These are phyloP conservation scores for Populus tremula DNA, from an alignment of 345 rosid genomes.

Conservation along the genomic window DNA sequence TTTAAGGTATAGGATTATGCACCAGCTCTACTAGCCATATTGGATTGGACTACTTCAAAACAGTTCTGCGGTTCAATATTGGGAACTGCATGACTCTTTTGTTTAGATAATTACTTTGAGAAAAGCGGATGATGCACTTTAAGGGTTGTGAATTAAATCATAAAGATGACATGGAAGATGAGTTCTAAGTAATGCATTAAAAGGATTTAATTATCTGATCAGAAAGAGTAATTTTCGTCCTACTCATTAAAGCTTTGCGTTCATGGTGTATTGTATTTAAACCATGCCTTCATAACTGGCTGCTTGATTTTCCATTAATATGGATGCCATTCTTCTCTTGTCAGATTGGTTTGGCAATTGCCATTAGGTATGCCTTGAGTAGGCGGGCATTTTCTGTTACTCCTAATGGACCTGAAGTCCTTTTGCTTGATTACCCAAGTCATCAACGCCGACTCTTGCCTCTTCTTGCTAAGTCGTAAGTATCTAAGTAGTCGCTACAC, in stretches of 20 bases:
- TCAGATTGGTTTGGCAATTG: slow-evolving; percentile 74
- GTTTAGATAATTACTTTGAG: neutral
- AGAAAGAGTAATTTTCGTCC: neutral
- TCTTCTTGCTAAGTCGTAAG: slow-evolving; percentile 91
- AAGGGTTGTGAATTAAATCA: neutral
- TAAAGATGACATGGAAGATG: neutral
- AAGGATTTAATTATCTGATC: neutral
- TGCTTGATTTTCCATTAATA: neutral
- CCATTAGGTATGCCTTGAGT: slow-evolving; percentile 74
- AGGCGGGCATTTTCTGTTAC: slow-evolving; percentile 77
- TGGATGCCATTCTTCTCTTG: slow-evolving; percentile 9
- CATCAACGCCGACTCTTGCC: slow-evolving; percentile 92
- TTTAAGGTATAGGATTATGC: neutral
- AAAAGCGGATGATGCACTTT: neutral
- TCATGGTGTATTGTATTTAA: neutral
- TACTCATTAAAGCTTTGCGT: neutral
- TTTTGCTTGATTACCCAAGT: slow-evolving; percentile 91
- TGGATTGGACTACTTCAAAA: neutral
- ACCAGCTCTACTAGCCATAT: neutral
- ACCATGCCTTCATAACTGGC: neutral
- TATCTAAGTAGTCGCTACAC: neutral
- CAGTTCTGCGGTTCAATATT: too few species aligned
- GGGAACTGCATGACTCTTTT: neutral
- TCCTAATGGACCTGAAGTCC: slow-evolving; percentile 74
- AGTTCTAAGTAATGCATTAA: neutral